Evolutionary conservation across 2,329 filamentous ascomycete genomes (phyloP).

Genomic region (Talaromyces pinophilus): DNA sequence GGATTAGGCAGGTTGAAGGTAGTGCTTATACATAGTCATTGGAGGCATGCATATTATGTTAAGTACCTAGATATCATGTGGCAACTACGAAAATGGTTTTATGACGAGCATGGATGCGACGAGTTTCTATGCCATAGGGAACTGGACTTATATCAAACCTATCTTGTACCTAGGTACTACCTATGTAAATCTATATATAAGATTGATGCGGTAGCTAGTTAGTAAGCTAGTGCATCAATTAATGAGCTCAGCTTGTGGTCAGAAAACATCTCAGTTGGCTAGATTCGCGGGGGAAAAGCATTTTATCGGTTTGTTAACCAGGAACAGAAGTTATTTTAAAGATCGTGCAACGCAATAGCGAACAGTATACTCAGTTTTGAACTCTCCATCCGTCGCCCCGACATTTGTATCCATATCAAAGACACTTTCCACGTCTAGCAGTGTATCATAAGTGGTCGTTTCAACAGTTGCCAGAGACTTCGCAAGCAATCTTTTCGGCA

Average conservation of each 20-base stretch:
- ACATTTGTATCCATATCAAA: not conserved
- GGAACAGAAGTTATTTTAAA: not conserved
- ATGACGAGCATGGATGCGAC: not conserved
- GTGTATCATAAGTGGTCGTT: not conserved
- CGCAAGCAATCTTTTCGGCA: not conserved
- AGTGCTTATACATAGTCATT: not conserved
- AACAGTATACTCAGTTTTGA: not conserved
- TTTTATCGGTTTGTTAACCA: not conserved
- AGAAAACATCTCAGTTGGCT: not conserved
- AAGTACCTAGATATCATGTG: not conserved
- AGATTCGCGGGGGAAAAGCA: not conserved
- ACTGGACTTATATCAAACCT: not conserved
- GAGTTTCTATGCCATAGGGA: not conserved
- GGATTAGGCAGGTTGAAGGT: not conserved
- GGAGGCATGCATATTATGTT: not conserved
- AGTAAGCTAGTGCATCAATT: not conserved
- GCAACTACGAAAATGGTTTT: not conserved
- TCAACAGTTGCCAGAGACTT: not conserved
- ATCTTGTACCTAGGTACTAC: not conserved
- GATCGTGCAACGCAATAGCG: not conserved
- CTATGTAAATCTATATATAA: not conserved
- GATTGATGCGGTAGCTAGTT: not conserved
- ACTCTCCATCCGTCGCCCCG: not conserved
- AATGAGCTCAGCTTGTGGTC: not conserved
- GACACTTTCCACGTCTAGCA: not conserved